Base-by-base conservation (phyloP, 306 rosid genomes). In the Sicyos edulis region DNA sequence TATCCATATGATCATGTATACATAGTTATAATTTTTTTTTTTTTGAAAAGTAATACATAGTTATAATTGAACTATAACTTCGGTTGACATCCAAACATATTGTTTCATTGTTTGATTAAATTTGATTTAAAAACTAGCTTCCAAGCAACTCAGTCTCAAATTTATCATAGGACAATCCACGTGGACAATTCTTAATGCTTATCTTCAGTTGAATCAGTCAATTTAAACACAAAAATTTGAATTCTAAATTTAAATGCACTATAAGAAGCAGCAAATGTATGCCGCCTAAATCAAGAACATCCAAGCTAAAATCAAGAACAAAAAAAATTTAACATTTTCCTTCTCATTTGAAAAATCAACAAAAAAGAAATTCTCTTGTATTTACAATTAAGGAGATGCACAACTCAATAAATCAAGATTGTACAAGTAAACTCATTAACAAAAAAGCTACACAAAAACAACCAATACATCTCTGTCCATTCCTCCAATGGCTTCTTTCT, bases 321-420 rank as follows among this genome's bases (percentile, higher is more conserved):
- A 7, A 7, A 7, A 2, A 34, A 15, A 34, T 1, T 3, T 32
- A 32, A 32, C 42, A 2, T 29, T 8, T 62, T 7, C 1, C 10
- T 62, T 62, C 69, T 62, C 69, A 32, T 14, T 29, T 32, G 68
- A 61, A 32, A 61, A 16, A 32, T 14, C 10, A 62, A 16, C 13
- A 37, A 57, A 12, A 59, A 26, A 58, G 4, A 51, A 14, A 14
- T 7, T 19, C 8, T 40, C 40, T 64, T 11, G 17, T 65, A 65
- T 65, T 65, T 65, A 65, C 71, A 65, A 63, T 65, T 42, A 42
- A 2, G 29, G 19, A 42, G 53, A 65, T 8, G 32, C 53, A 40
- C 26, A 42, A 65, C 5, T 44, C 8, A 62, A 65, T 24, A 42
- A 42, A 65, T 12, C 10, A 17, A 40, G 53, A 65, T 65, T 65